Evolutionary conservation across 495 filamentous ascomycete genomes (phyloP).

Genomic region (Penicillium pulvis): DNA sequence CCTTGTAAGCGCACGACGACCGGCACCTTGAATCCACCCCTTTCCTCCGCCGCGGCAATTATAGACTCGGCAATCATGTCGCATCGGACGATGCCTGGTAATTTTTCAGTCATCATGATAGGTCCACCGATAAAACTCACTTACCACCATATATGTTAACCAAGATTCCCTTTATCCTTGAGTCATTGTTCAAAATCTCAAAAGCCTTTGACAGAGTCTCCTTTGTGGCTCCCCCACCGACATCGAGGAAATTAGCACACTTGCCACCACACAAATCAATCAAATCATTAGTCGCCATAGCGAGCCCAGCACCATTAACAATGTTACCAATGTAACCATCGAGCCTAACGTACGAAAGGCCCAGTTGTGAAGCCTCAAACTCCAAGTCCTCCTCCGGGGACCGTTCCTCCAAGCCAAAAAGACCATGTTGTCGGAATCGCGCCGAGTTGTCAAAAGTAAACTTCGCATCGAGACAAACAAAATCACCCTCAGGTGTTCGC

Average conservation of each 20-base stretch:
- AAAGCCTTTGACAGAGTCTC: slow-evolving; percentile 33
- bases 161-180: slow-evolving; percentile 26
- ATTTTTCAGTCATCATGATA: neutral
- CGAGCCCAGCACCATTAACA: slow-evolving; percentile 38
- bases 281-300: slow-evolving; percentile 42
- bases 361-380: slow-evolving; percentile 24
- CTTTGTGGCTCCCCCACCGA: slow-evolving; percentile 32
- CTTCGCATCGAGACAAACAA: slow-evolving; percentile 35
- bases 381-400: slow-evolving; percentile 22
- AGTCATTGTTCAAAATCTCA: slow-evolving; percentile 28
- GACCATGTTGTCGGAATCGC: slow-evolving; percentile 24
- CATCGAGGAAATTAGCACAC: slow-evolving; percentile 38
- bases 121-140: neutral
- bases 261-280: slow-evolving; percentile 29
- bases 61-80: slow-evolving; percentile 42
- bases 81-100: slow-evolving; percentile 35
- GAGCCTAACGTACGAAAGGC: slow-evolving; percentile 33
- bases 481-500: slow-evolving; percentile 24
- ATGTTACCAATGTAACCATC: slow-evolving; percentile 39
- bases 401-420: slow-evolving; percentile 28
- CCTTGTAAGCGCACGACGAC: slow-evolving; percentile 37
- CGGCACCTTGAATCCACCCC: slow-evolving; percentile 29
- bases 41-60: slow-evolving; percentile 23
- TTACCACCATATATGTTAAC: slow-evolving; percentile 40
- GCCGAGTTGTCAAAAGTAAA: slow-evolving; percentile 35